These are phyloP conservation scores for Saururus chinensis DNA, from an alignment of 164 flowering plant genomes.

Conservation along the genomic window DNA sequence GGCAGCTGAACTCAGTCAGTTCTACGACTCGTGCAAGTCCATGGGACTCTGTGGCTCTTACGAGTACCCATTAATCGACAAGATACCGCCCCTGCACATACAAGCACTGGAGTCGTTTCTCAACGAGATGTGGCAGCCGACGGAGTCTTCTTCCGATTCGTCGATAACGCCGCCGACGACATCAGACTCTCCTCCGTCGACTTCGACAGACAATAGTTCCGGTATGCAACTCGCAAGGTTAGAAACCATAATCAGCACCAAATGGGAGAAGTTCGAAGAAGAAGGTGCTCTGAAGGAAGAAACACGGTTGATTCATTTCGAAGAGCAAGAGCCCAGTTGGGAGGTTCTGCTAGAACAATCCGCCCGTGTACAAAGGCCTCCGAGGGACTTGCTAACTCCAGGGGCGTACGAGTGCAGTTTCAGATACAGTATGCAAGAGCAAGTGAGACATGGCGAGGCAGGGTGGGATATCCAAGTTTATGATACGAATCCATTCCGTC, in stretches of 20 bases:
- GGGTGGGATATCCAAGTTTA: no score
- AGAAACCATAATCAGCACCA: conserved; percentile 8
- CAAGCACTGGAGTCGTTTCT: conserved; percentile 42
- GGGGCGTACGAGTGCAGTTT: no score
- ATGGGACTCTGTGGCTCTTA: conserved; percentile 38
- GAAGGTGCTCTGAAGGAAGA: conserved; percentile 4
- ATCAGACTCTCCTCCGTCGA: conserved; percentile 10
- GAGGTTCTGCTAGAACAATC: conserved; percentile 48
- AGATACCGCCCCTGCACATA: conserved; percentile 38
- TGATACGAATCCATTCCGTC: no score
- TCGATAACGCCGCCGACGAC: conserved; percentile 9
- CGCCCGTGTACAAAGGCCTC: background rate
- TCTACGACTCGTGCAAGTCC: conserved; percentile 36
- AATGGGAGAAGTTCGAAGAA: conserved; percentile 29
- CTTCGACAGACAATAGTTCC: conserved; percentile 17
- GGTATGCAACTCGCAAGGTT: conserved; percentile 2
- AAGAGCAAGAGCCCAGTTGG: conserved; percentile 26
- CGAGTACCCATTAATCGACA: conserved; percentile 50
- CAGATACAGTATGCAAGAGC: no score
- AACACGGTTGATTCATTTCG: conserved; percentile 29
- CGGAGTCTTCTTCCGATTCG: conserved; percentile 30
- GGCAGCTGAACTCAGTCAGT: conserved; percentile 26
- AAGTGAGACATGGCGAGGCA: no score
- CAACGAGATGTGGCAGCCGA: conserved; percentile 47
- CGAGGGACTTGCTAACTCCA: background rate